A percentile compares a stretch with the other conserved stretches of the same genome.
Evolutionary conservation across 176 grass and related monocot genomes (phyloP).

Genomic region (Bonia amplexicaulis): DNA sequence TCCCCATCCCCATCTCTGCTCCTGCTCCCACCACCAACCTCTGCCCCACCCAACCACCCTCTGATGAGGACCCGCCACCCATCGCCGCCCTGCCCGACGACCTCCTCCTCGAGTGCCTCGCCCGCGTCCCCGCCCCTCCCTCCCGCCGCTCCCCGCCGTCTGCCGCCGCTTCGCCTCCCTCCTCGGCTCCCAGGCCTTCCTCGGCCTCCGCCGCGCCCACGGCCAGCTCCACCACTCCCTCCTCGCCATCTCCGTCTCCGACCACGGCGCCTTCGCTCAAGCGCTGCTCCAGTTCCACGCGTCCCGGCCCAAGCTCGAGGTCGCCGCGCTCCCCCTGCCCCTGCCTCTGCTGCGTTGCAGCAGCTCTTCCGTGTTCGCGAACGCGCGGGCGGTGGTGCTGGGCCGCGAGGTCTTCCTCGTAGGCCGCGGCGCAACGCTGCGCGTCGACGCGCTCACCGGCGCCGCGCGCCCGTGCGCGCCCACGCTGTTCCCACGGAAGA

Average conservation of each 20-base stretch:
- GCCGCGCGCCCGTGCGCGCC: slow-evolving; percentile 44
- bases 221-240: slow-evolving; percentile 54
- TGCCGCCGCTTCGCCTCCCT: slow-evolving; percentile 62
- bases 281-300: slow-evolving; percentile 31
- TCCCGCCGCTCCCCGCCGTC: slow-evolving; percentile 43
- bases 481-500: slow-evolving; percentile 60
- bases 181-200: slow-evolving; percentile 35
- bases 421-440: slow-evolving; percentile 49
- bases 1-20: background rate
- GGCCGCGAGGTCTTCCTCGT: slow-evolving; percentile 56
- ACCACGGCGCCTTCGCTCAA: slow-evolving; percentile 10
- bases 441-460: slow-evolving; percentile 63
- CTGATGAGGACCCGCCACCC: background rate
- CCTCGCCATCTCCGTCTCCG: slow-evolving; percentile 42
- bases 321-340: slow-evolving; percentile 30
- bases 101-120: slow-evolving; percentile 69
- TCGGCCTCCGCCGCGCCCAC: slow-evolving; percentile 50
- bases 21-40: background rate
- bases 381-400: slow-evolving; percentile 55
- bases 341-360: slow-evolving; percentile 5
- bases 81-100: slow-evolving; percentile 60
- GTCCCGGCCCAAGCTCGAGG: background rate
- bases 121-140: slow-evolving; percentile 42
- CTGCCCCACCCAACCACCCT: background rate
- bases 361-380: slow-evolving; percentile 11